phyloP scores from a whole-genome alignment of 2,329 filamentous ascomycete species.

The Penicillium italicum region DNA sequence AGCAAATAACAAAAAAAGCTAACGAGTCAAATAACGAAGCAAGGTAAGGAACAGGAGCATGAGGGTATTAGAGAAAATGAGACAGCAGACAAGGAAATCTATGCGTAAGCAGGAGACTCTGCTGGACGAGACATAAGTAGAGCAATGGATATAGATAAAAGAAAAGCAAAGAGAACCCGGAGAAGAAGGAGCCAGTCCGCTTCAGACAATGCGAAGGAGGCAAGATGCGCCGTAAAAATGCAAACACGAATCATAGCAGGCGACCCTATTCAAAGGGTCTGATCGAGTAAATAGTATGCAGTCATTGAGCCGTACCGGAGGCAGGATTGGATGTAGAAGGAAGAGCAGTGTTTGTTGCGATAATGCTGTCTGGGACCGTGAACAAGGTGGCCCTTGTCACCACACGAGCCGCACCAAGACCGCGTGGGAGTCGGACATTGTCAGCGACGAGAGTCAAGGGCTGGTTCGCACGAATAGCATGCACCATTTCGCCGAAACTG shows the following conservation, averaged over 20 bases:
- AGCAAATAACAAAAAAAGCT: not conserved
- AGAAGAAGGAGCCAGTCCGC: slow-evolving; percentile 19
- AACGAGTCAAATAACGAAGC: not conserved
- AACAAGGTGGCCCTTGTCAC: slow-evolving; percentile 17
- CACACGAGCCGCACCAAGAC: slow-evolving; percentile 17
- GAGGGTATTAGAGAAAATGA: slow-evolving; percentile 7
- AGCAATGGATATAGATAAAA: slow-evolving; percentile 1
- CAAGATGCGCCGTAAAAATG: slow-evolving; percentile 13
- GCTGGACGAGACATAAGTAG: not conserved
- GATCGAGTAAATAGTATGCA: not conserved
- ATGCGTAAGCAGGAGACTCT: not conserved
- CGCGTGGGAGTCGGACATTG: slow-evolving; percentile 19
- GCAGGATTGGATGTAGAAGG: slow-evolving; percentile 24
- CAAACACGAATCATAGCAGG: slow-evolving; percentile 8
- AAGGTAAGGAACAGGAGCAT: not conserved
- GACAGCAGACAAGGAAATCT: slow-evolving; percentile 3
- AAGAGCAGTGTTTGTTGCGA: slow-evolving; percentile 20
- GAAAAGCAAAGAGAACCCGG: not conserved
- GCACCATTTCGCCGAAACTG: slow-evolving; percentile 40
- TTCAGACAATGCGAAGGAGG: slow-evolving; percentile 7
- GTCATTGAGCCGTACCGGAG: slow-evolving; percentile 28
- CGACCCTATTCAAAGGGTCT: not conserved
- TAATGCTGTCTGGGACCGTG: slow-evolving; percentile 20
- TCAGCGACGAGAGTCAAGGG: slow-evolving; percentile 32
- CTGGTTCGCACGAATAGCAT: slow-evolving; percentile 38